phyloP scores from a whole-genome alignment of 192 early-diverging fungal species.

The Mortierella antarctica region DNA sequence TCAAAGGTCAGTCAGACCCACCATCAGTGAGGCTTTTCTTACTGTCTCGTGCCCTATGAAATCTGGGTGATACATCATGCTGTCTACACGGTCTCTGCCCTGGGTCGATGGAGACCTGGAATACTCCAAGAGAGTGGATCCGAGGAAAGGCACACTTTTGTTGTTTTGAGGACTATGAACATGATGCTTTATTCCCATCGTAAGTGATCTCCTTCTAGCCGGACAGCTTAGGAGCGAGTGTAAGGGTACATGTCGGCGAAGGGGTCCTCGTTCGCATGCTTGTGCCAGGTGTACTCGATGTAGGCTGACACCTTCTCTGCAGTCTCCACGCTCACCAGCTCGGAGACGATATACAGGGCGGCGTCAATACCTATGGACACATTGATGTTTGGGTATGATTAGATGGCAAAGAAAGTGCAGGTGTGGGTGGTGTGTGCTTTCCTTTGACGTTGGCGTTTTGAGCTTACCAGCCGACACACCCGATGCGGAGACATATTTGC shows the following conservation, averaged over 20 bases:
- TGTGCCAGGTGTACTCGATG: conserved; percentile 53
- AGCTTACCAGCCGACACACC: conserved; percentile 57
- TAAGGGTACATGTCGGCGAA: conserved; percentile 47
- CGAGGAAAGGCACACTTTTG: too few relatives aligned
- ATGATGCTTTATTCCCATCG: too few relatives aligned
- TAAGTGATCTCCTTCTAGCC: too few relatives aligned
- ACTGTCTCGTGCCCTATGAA: too few relatives aligned
- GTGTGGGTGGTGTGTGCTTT: neutral
- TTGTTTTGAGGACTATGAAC: too few relatives aligned
- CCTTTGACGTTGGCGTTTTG: neutral
- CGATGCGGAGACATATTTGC: conserved; percentile 54
- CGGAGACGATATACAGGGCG: conserved; percentile 29
- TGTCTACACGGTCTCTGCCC: too few relatives aligned
- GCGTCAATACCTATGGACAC: conserved; percentile 31
- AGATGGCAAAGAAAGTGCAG: neutral
- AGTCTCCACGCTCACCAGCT: conserved; percentile 20
- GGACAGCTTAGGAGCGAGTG: conserved; percentile 22
- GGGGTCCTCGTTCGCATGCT: conserved; percentile 35
- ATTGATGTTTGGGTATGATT: too few relatives aligned
- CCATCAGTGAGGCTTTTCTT: too few relatives aligned
- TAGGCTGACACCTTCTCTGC: conserved; percentile 18
- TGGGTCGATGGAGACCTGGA: too few relatives aligned
- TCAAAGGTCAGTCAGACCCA: too few relatives aligned
- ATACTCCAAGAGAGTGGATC: too few relatives aligned
- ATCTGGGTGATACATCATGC: too few relatives aligned